Conservation (phyloP, 2,329 filamentous ascomycete genomes). For the Sarocladium kiliense region DNA sequence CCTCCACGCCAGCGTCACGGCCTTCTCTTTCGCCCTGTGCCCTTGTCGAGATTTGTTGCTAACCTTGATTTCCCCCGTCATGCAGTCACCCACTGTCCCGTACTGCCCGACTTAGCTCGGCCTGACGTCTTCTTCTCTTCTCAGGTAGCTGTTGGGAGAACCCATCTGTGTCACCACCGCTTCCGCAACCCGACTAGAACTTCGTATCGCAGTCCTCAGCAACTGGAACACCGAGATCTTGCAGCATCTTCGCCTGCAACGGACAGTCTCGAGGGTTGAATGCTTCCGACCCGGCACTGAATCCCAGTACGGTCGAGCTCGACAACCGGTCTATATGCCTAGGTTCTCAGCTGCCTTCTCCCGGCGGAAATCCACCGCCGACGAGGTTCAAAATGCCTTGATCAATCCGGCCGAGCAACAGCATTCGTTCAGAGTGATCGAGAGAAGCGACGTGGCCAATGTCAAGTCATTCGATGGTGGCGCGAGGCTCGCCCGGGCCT, state of each 20-base stretch:
- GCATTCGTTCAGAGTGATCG: constrained; percentile 54
- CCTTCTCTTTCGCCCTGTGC: not conserved
- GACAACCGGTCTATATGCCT: constrained; percentile 48
- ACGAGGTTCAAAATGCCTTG: constrained; percentile 47
- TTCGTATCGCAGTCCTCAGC: not conserved
- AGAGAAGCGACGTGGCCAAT: constrained; percentile 40
- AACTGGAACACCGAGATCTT: not conserved
- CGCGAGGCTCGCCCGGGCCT: constrained; percentile 34
- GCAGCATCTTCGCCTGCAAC: not conserved
- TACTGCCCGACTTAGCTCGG: not conserved
- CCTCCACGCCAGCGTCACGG: not conserved
- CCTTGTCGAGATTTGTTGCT: not conserved
- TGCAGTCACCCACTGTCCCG: constrained; percentile 7
- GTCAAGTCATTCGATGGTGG: constrained; percentile 48
- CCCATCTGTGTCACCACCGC: not conserved
- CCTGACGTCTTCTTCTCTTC: not conserved
- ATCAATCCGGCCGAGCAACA: constrained; percentile 32
- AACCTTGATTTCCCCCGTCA: constrained; percentile 1
- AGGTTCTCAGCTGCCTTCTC: constrained; percentile 53
- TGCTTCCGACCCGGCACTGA: not conserved
- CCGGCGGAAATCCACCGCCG: constrained; percentile 55
- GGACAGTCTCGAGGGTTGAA: not conserved
- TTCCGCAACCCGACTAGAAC: not conserved
- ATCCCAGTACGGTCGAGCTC: constrained; percentile 13
- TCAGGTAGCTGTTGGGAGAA: not conserved